These are phyloP conservation scores for Polysphondylium violaceum DNA, from an alignment of 78 protist species.

Conservation along the genomic window DNA sequence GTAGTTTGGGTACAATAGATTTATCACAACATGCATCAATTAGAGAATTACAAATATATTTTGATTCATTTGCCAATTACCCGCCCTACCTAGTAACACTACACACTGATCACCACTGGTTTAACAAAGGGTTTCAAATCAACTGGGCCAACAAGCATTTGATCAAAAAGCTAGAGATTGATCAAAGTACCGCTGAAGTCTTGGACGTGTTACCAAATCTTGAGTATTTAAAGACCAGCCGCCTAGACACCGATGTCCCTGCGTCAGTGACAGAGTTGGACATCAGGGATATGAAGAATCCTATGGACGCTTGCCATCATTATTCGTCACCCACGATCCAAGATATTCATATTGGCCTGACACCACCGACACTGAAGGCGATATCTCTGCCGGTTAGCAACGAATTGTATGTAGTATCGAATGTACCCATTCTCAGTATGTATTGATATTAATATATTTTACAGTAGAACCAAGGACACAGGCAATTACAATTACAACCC, in stretches of 20 bases:
- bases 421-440: too few relatives aligned
- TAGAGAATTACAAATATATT: not conserved
- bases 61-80: not conserved
- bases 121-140: not conserved
- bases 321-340: not conserved
- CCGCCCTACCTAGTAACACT: not conserved
- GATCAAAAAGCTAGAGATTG: not conserved
- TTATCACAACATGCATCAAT: not conserved
- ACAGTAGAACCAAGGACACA: too few relatives aligned
- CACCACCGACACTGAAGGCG: not conserved
- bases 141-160: not conserved
- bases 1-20: not conserved
- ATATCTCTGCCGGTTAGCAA: not conserved
- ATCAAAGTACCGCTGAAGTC: not conserved
- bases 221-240: not conserved
- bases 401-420: not conserved
- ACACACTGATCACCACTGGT: not conserved
- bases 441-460: too few relatives aligned
- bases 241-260: not conserved
- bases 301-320: not conserved
- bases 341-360: not conserved
- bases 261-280: not conserved
- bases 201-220: not conserved
- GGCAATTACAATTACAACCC: not conserved
- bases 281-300: not conserved